Evolutionary conservation across 169 alveolate genomes (phyloP), one percentile per base, ranked within the genome.

Genomic region (Cyclospora cayetanensis): DNA sequence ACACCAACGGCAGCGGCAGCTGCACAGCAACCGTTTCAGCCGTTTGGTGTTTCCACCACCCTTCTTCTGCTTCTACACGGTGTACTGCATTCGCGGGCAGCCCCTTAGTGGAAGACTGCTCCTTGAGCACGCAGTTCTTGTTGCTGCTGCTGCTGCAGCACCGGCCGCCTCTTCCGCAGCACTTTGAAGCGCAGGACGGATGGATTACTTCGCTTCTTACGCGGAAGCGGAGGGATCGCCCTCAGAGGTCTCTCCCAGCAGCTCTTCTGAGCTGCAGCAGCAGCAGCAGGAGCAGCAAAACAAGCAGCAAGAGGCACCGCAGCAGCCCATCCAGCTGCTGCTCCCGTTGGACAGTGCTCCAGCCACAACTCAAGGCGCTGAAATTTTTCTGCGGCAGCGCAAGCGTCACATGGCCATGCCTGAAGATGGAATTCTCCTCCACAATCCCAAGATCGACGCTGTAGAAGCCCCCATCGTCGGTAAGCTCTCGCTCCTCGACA

Each of bases 391-490:
- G 37, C 90, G 25, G 35, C 90, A 82, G 60, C 50, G 60, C 53
- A 3, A 53, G 4, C 50, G 20, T 1, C 53, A 15, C 43, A n/a
- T 79, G 25, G 79, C 27, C 20, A 50, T 53, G 22, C 90, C 90
- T 25, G 90, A 82, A 37, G 83, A 43, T 37, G 25, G 77, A 25
- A 20, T 37, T 11, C 34, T 86, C 31, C 11, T 31, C 35, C 27
- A 60, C 84, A 86, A 86, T 25, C 92, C 92, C 52, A 86, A 86
- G 27, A 18, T 68, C 55, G 83, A 25, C 22, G 74, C 85, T 2
- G 70, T 86, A 74, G 39, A 65, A 7, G 55, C 80, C n/a, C 86
- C 92, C 41, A 22, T 86, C 11, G 84, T 63, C 5, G 92, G 92
- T 53, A 18, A 3, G 42, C n/a, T 66, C 18, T 11, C 60, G 60